Base-by-base conservation (phyloP, 2,329 filamentous ascomycete species). In the Trichoderma aggressivum region DNA sequence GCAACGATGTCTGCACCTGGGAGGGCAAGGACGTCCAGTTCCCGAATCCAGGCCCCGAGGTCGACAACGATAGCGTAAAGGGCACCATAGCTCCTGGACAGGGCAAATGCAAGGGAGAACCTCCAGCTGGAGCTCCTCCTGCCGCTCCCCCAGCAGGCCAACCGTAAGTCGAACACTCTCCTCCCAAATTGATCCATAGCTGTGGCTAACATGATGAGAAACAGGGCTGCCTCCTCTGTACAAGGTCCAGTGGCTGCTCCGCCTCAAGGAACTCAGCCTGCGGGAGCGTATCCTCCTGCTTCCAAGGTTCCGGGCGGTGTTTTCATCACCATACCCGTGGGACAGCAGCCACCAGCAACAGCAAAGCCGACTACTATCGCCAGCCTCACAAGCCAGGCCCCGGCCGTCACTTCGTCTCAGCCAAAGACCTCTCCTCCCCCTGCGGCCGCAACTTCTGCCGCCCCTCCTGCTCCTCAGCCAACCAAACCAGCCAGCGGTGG, bases 11-110 rank as follows among this genome's bases (percentile, higher is more conserved):
- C 82, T 83, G 78, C 55, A 91, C 89, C 43, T 78, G 80, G 7
- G 88, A 90, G 76, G 82, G 84, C 47, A 78, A 84, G 59, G 88
- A 92, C 72, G 84, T 92, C 43, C 77, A 84, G 75, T 94, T 91
- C 82, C 91, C 92, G 50, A 79, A 89, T 67, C 90, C 91, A 7
- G 92, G 92, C 62, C 80, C 83, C 0, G 85, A 88, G 70, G 85
- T 89, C 58, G 80, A 79, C 76, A 78, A 79, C 70, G 79, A 78
- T 70, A 79, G 77, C 63, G 79, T 80, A 66, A n/a, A n/a, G n/a
- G 79, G 77, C 70, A 81, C 81, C 18, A 77, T 79, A n/a, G 16
- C 78, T 18, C 82, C 84, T 39, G 63, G 63, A 39, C 34, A 56
- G 21, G 50, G 50, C 14, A 5, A 32, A 1, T 50, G 62, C 58